A percentile compares a stretch with the other conserved stretches of the same genome.
Conservation (phyloP, 805 yeast genomes). For the Wickerhamomyces bovis region DNA sequence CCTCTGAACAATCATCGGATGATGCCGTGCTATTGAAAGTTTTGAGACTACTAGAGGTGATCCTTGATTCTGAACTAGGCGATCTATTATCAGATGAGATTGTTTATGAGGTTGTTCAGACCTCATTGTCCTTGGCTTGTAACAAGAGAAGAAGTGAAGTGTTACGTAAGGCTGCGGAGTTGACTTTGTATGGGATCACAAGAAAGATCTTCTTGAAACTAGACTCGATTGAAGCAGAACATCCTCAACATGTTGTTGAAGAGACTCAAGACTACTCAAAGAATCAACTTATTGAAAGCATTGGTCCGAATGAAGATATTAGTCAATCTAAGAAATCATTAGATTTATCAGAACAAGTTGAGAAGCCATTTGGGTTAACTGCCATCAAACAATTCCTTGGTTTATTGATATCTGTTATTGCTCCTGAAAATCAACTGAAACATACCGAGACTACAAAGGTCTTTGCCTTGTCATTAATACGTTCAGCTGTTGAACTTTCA, state of each 20-base stretch:
- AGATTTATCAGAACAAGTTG: conserved; percentile 21
- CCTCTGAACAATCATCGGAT: conserved; percentile 86
- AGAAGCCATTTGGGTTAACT: conserved; percentile 57
- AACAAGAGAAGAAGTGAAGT: conserved; percentile 90
- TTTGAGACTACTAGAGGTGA: conserved; percentile 60
- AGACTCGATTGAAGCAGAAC: conserved; percentile 45
- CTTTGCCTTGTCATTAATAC: conserved; percentile 71
- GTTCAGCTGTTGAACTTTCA: conserved; percentile 74
- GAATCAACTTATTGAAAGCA: conserved; percentile 45
- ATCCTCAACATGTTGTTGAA: conserved; percentile 33
- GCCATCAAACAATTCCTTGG: conserved; percentile 74
- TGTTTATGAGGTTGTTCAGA: conserved; percentile 83
- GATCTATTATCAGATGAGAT: conserved; percentile 71
- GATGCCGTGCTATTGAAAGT: conserved; percentile 87
- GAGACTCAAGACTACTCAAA: conserved; percentile 41
- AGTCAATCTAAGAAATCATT: conserved; percentile 16
- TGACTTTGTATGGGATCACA: conserved; percentile 67
- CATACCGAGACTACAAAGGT: conserved; percentile 85
- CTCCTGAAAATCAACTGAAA: conserved; percentile 76
- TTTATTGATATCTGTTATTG: conserved; percentile 69
- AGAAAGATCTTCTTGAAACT: conserved; percentile 60
- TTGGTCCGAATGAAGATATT: conserved; percentile 47
- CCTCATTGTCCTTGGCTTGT: conserved; percentile 86
- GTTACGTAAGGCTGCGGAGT: conserved; percentile 81
- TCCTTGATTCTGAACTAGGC: conserved; percentile 62